These are phyloP conservation scores for Lithospermum erythrorhizon DNA, from an alignment of 257 asterid species.

Conservation along the genomic window DNA sequence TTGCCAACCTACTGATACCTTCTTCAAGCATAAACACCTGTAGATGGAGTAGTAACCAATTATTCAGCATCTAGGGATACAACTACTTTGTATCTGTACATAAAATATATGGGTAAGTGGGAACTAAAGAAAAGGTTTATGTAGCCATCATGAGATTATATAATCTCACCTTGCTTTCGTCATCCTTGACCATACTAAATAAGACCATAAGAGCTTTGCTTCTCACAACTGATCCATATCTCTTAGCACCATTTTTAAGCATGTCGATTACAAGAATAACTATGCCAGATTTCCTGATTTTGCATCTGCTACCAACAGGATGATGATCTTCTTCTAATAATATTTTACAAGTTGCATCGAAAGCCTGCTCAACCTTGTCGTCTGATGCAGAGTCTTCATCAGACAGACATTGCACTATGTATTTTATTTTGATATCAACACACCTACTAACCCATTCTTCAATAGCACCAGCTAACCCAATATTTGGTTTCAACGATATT, in stretches of 20 bases:
- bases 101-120: neutral
- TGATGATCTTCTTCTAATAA: conserved; percentile 17
- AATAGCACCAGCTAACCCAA: conserved; percentile 26
- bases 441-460: conserved; percentile 23
- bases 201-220: conserved; percentile 25
- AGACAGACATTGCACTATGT: conserved; percentile 13
- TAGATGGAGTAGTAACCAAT: neutral
- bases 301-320: conserved; percentile 11
- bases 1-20: conserved; percentile 19
- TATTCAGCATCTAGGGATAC: too few relatives aligned
- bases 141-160: neutral
- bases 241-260: conserved; percentile 15
- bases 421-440: conserved; percentile 16
- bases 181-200: conserved; percentile 19
- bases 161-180: conserved; percentile 20
- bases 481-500: conserved; percentile 17
- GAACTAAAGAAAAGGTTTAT: neutral
- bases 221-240: conserved; percentile 15
- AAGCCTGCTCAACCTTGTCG: conserved; percentile 6
- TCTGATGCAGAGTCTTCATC: conserved; percentile 7
- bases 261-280: conserved; percentile 10
- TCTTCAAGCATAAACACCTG: conserved; percentile 23
- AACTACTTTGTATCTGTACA: too few relatives aligned
- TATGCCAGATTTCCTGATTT: conserved; percentile 15
- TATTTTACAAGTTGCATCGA: conserved; percentile 11